phyloP scores from a whole-genome alignment of 768 basidiomycete genomes.

The Tulasnella sp. region DNA sequence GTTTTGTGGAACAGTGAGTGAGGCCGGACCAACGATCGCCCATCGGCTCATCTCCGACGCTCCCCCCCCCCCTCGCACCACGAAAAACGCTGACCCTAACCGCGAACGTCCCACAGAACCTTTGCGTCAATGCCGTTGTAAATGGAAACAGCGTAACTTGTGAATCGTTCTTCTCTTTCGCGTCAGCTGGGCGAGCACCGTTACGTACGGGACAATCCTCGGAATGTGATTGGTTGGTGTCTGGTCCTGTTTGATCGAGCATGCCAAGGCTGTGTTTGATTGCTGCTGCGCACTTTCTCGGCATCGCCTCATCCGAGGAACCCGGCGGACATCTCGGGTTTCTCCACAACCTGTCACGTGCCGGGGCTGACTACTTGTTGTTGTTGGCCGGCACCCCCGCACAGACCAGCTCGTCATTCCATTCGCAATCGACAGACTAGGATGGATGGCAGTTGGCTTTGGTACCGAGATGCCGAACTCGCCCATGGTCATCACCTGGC shows the following conservation, averaged over 20 bases:
- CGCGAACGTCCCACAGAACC: background rate
- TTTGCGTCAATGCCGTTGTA: background rate
- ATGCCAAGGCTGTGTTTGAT: background rate
- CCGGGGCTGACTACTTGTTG: no score
- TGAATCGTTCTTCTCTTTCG: background rate
- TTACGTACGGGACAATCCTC: no score
- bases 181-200: no score
- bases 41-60: background rate
- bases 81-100: background rate
- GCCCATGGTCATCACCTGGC: background rate
- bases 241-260: background rate
- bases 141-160: background rate
- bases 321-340: no score
- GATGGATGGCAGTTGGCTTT: background rate
- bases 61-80: background rate
- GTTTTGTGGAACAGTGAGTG: conserved; percentile 20
- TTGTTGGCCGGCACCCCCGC: background rate
- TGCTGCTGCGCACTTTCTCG: background rate
- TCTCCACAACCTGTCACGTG: no score
- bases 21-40: no score
- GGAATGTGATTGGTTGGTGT: background rate
- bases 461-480: background rate
- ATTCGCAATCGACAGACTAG: background rate
- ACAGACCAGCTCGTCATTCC: background rate
- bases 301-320: background rate